Base-by-base conservation (phyloP, 192 early-diverging fungal species). In the Mortierella alpina region DNA sequence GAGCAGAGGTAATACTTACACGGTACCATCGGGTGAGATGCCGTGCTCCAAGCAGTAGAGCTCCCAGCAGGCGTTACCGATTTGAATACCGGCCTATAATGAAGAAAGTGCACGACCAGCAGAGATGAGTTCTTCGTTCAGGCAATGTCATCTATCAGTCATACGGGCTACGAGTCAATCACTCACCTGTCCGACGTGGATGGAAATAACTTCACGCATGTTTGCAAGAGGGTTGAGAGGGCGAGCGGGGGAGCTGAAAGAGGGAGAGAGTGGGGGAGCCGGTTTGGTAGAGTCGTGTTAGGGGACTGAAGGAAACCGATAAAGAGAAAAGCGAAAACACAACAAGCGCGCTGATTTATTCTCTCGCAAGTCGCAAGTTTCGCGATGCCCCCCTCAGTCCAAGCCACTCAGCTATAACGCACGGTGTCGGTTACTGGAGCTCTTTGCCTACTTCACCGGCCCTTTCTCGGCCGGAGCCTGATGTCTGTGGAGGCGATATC, bases 1-100 rank as follows among this genome's bases (percentile, higher is more conserved):
- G 31, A 3, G 31, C 7, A 50, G 52, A 59, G 7, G 13, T 18
- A 50, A 63, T 75, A 82, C 80, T 79, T 75, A 85, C 84, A 75
- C 72, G 75, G 77, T 80, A 72, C 77, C 77, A 63, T 80, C 77
- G 18, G 77, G 77, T 12, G 77, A 63, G 84, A 99, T 97, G 79
- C 96, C 96, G 92, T 99, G 98, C 87, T 99, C 98, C 70, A 92
- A 89, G 82, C 91, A 95, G 86, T 92, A 93, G 89, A 99, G 94
- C 90, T 99, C 98, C 98, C 98, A 99, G 87, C 98, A 99, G 91
- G 97, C 95, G 92, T 98, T 98, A 96, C 98, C 98, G 84, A 99
- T 99, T 89, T 99, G 98, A 84, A 99, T 97, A 98, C 98, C 98
- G 85, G 98, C 98, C 89, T 96, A 70, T 17, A 47, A 6, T 46